Conservation (phyloP, 352 stramenopile species). For the Plasmopara viticola region DNA sequence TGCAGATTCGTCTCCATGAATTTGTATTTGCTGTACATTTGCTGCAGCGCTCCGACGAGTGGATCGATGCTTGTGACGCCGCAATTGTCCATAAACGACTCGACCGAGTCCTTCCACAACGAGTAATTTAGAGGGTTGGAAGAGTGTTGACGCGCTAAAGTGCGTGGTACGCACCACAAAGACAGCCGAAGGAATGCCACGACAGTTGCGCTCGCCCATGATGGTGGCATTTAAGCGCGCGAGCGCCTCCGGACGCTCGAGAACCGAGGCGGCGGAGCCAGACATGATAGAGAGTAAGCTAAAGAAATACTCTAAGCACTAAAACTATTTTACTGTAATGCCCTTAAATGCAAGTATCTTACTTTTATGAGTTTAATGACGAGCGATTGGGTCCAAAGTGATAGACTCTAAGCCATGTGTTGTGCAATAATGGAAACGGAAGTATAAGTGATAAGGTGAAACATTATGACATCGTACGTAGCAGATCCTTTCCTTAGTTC, state of each 20-base stretch:
- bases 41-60: slow-evolving; percentile 72
- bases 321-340: background rate
- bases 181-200: slow-evolving; percentile 69
- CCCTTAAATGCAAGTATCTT: too few species aligned
- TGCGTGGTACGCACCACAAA: slow-evolving; percentile 55
- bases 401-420: too few species aligned
- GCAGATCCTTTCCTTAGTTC: too few species aligned
- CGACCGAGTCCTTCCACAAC: slow-evolving; percentile 40
- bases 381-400: too few species aligned
- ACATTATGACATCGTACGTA: too few species aligned
- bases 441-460: too few species aligned
- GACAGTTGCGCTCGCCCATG: slow-evolving; percentile 72
- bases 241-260: slow-evolving; percentile 66
- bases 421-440: too few species aligned
- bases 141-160: background rate
- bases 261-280: slow-evolving; percentile 26
- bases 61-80: slow-evolving; percentile 62
- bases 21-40: slow-evolving; percentile 90
- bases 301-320: too few species aligned
- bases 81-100: slow-evolving; percentile 55
- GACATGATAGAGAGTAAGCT: slow-evolving; percentile 25
- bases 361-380: too few species aligned
- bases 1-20: slow-evolving; percentile 86
- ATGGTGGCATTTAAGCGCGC: slow-evolving; percentile 63
- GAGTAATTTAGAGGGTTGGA: background rate